Conservation (phyloP, 345 rosid species). For the Laguncularia racemosa region DNA sequence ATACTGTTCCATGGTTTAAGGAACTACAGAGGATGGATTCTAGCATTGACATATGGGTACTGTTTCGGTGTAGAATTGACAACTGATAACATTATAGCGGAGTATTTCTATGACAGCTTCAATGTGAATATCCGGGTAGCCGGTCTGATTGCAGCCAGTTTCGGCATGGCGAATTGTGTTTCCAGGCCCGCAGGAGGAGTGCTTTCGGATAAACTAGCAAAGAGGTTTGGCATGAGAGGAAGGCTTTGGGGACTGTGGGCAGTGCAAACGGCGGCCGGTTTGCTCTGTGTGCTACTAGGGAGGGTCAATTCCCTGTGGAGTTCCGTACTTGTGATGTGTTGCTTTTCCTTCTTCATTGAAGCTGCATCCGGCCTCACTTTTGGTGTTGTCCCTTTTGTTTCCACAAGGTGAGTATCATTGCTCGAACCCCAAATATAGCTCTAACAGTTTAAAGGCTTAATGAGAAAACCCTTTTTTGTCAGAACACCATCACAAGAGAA, state of each 20-base stretch:
- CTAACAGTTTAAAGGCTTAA: too few species aligned
- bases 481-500: too few species aligned
- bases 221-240: constrained; percentile 64
- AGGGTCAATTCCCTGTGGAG: constrained; percentile 46
- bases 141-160: constrained; percentile 64
- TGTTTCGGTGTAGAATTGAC: constrained; percentile 75
- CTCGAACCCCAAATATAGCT: too few species aligned
- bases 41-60: constrained; percentile 51
- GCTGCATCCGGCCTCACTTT: constrained; percentile 82
- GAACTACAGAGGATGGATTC: constrained; percentile 78
- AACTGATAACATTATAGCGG: constrained; percentile 60
- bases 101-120: constrained; percentile 67
- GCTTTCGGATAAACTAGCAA: constrained; percentile 49
- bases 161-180: constrained; percentile 50
- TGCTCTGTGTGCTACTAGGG: constrained; percentile 57
- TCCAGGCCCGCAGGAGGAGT: constrained; percentile 75
- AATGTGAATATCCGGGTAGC: constrained; percentile 54
- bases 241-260: constrained; percentile 78
- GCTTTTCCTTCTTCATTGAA: constrained; percentile 65
- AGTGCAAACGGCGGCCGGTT: constrained; percentile 60
- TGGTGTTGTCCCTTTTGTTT: constrained; percentile 82
- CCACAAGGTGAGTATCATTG: constrained; percentile 39
- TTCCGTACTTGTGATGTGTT: constrained; percentile 49
- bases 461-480: too few species aligned
- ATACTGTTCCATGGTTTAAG: constrained; percentile 42